phyloP scores from a whole-genome alignment of 2,329 filamentous ascomycete species.

The Fusarium euwallaceae region DNA sequence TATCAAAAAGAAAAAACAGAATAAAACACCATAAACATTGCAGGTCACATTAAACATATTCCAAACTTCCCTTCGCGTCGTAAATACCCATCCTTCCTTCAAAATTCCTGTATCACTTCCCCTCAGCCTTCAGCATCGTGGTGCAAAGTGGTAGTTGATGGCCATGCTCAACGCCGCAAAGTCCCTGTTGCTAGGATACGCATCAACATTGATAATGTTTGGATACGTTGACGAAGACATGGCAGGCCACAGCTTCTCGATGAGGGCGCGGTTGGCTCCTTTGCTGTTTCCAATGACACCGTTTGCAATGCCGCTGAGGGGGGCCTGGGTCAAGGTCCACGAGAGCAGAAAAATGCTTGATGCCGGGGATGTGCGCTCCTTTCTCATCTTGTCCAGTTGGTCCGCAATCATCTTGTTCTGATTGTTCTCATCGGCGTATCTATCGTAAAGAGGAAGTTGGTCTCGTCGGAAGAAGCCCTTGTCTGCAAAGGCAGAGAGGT shows the following conservation, averaged over 20 bases:
- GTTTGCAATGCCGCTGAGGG: not conserved
- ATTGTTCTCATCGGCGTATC: not conserved
- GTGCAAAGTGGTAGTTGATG: not conserved
- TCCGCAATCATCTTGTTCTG: not conserved
- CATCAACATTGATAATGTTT: not conserved
- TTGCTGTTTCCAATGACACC: not conserved
- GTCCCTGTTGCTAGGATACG: not conserved
- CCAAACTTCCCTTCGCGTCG: not conserved
- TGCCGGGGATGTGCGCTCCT: not conserved
- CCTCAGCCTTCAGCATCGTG: not conserved
- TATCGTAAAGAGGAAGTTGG: not conserved
- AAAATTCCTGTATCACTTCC: not conserved
- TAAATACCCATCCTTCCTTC: not conserved
- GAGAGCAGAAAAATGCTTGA: not conserved
- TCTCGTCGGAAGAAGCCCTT: not conserved
- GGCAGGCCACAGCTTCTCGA: not conserved
- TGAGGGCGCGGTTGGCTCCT: not conserved
- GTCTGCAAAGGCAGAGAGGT: not conserved
- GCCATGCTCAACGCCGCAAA: not conserved
- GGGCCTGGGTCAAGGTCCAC: not conserved
- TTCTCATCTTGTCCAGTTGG: not conserved
- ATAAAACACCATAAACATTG: too few species aligned
- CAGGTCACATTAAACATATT: not conserved
- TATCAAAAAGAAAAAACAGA: too few species aligned
- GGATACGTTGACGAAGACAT: not conserved